phyloP scores from a whole-genome alignment of 1,284 basidiomycete species.

The Athelia psychrophila region DNA sequence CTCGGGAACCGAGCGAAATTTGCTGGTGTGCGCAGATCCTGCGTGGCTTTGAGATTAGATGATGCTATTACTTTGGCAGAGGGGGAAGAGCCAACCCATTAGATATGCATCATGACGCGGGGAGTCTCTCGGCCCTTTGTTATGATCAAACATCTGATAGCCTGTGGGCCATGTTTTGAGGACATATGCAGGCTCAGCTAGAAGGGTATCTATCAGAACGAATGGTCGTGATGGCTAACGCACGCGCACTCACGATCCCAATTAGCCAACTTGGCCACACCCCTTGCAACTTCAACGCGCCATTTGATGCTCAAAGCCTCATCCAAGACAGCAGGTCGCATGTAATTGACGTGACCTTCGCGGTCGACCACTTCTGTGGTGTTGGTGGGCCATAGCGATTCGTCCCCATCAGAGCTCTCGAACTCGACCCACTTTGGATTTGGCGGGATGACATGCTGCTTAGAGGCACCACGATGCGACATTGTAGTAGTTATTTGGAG shows the following conservation, averaged over 20 bases:
- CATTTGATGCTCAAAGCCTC: constrained; percentile 54
- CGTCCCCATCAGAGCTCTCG: constrained; percentile 56
- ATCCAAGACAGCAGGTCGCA: constrained; percentile 49
- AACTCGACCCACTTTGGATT: constrained; percentile 60
- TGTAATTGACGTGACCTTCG: constrained; percentile 68
- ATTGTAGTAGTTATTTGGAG: constrained; percentile 19
- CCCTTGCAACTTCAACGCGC: constrained; percentile 53
- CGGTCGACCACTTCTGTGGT: constrained; percentile 48
- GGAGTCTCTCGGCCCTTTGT: constrained; percentile 51
- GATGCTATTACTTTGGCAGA: neutral
- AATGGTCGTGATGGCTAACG: neutral
- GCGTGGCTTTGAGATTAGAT: constrained; percentile 21
- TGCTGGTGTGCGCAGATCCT: constrained; percentile 43
- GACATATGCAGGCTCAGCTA: constrained; percentile 57
- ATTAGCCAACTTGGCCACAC: constrained; percentile 38
- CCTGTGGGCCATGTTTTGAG: constrained; percentile 61
- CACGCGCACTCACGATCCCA: constrained; percentile 27
- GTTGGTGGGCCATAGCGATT: constrained; percentile 50
- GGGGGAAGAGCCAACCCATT: constrained; percentile 46
- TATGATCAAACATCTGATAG: constrained; percentile 73
- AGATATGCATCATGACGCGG: constrained; percentile 78
- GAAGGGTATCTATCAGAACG: constrained; percentile 1
- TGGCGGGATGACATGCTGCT: constrained; percentile 37
- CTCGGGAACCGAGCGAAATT: constrained; percentile 77
- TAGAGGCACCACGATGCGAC: constrained; percentile 31